Evolutionary conservation across 2,329 filamentous ascomycete species (phyloP), one percentile per base, ranked within the genome.

Genomic region (Pseudocercospora eumusae): DNA sequence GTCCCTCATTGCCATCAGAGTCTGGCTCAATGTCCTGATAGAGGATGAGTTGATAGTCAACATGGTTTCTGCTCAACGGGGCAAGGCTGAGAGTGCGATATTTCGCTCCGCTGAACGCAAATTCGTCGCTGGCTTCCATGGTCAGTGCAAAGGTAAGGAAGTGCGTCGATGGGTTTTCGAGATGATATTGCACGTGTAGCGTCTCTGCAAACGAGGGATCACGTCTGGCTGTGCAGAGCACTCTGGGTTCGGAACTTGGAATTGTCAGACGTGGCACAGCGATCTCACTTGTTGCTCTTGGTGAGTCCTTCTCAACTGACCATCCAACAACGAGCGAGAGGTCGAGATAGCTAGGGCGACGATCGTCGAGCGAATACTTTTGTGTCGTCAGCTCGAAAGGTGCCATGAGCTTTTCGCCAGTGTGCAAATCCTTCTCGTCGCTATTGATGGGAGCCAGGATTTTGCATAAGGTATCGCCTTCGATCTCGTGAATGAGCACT

Each of bases 151-250:
- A 99, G 0, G 93, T 96, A 55, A 99, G 84, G 77, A 96, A 96
- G 75, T 99, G 95, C 74, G 88, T 89, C 0, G 93, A 97, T 0
- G 93, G 90, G 74, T 99, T 99, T 77, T 99, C 95, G 60, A 99
- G 86, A 3, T 87, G 91, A 73, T 89, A 89, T 63, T 83, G 77
- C 42, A 87, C 77, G 1, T 60, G 63, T 54, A 85, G 76, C 6
- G 54, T 47, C 25, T 59, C 42, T 6, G 28, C 23, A n/a, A 64
- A 28, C 0, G 63, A 42, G 2, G 61, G 25, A 9, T 56, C 42
- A 23, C 27, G 33, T 11, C 68, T 70, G 2, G 78, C 77, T 0
- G 81, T 79, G 59, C 81, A 80, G 3, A 97, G 84, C 1, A 97
- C 92, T 60, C 95, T 87, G 0, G 95, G 95, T 74, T 99, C 95